Evolutionary conservation across 345 rosid species (phyloP).

Genomic region (Diplotaxis tenuifolia): DNA sequence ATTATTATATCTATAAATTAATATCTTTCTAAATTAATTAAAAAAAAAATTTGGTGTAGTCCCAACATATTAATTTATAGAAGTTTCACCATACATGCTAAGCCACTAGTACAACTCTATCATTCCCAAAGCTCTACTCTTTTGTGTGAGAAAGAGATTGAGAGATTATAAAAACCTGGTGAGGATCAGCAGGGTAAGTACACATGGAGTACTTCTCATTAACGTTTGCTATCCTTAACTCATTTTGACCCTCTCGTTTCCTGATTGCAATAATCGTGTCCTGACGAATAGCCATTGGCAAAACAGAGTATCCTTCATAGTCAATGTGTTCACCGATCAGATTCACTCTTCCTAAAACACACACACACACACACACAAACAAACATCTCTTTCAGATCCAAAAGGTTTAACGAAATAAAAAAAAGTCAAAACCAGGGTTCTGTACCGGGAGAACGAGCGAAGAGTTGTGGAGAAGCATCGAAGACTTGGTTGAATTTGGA

Average conservation of each 20-base stretch:
- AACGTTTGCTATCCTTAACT: slow-evolving; percentile 72
- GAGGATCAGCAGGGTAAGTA: slow-evolving; percentile 78
- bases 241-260: slow-evolving; percentile 49
- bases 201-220: slow-evolving; percentile 67
- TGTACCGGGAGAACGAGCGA: slow-evolving; percentile 89
- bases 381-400: background rate
- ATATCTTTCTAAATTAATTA: too few species aligned
- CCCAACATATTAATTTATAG: too few species aligned
- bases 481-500: slow-evolving; percentile 62
- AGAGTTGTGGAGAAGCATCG: slow-evolving; percentile 64
- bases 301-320: slow-evolving; percentile 94
- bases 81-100: too few species aligned
- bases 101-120: background rate
- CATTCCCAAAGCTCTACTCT: background rate
- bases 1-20: too few species aligned
- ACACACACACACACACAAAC: background rate
- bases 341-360: slow-evolving; percentile 79
- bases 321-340: slow-evolving; percentile 98
- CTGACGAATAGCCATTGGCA: slow-evolving; percentile 98
- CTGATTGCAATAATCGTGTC: slow-evolving; percentile 85
- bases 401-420: too few species aligned
- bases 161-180: slow-evolving; percentile 48
- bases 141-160: background rate
- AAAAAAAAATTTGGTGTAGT: too few species aligned
- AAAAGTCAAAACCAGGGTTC: background rate